Percentiles rank a stretch among this genome's conserved stretches.
Evolutionary conservation across 1,139 yeast genomes (phyloP).

Genomic region (Meyerozyma guilliermondii): DNA sequence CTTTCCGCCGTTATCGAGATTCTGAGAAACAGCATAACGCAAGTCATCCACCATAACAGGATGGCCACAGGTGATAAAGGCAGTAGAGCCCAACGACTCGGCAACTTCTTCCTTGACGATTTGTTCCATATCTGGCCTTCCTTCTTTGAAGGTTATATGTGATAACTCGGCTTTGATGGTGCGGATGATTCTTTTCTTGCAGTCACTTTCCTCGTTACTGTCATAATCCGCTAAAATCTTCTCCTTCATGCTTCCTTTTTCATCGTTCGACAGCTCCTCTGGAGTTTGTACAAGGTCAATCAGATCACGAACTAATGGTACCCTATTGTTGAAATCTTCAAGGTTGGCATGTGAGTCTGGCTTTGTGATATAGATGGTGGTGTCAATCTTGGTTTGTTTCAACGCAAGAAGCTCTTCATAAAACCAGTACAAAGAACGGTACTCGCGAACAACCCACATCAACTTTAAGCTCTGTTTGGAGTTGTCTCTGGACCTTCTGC

Average conservation of each 20-base stretch:
- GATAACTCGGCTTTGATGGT: constrained; percentile 13
- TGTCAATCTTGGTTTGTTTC: constrained; percentile 24
- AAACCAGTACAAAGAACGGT: constrained; percentile 44
- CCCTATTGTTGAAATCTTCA: constrained; percentile 16
- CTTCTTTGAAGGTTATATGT: constrained; percentile 23
- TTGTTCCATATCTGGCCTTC: constrained; percentile 28
- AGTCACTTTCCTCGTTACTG: neutral
- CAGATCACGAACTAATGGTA: constrained; percentile 2
- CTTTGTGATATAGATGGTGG: constrained; percentile 40
- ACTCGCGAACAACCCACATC: constrained; percentile 49
- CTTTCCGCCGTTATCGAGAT: constrained; percentile 15
- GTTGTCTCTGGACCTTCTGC: constrained; percentile 10
- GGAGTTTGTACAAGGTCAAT: neutral
- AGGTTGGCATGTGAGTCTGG: constrained; percentile 18
- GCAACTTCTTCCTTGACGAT: constrained; percentile 24
- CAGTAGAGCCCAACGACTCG: constrained; percentile 30
- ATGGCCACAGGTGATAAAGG: constrained; percentile 51
- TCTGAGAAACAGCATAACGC: constrained; percentile 29
- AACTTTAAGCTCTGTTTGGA: constrained; percentile 28
- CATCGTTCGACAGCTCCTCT: neutral
- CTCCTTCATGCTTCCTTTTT: neutral
- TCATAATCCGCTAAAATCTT: neutral
- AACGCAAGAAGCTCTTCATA: constrained; percentile 40
- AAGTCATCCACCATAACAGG: constrained; percentile 48
- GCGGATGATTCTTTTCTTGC: neutral